Evolutionary conservation across 1,284 basidiomycete genomes (phyloP).

Genomic region (Heterobasidion annosum): DNA sequence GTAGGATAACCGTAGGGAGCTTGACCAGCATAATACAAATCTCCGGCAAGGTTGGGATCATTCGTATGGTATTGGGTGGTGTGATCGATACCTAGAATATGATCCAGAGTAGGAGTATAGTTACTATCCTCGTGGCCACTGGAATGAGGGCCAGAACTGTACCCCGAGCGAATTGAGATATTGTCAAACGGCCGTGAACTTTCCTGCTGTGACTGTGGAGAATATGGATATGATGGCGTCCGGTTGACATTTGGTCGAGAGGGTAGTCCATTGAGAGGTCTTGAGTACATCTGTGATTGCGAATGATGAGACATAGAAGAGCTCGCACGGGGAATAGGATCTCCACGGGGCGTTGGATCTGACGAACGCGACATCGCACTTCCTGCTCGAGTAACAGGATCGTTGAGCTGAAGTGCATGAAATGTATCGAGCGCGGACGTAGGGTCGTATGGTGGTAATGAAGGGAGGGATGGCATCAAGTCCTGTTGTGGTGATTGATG

Average conservation of each 20-base stretch:
- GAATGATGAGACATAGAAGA: conserved; percentile 45
- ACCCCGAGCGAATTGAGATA: neutral
- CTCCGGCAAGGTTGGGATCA: neutral
- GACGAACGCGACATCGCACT: neutral
- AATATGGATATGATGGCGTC: conserved; percentile 5
- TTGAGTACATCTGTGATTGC: conserved; percentile 13
- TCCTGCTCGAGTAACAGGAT: conserved; percentile 19
- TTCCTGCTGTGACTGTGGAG: neutral
- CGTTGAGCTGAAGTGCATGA: conserved; percentile 35
- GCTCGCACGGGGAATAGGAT: conserved; percentile 36
- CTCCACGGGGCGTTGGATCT: conserved; percentile 10
- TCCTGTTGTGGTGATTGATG: conserved; percentile 16
- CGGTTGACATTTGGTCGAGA: neutral
- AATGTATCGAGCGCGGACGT: conserved; percentile 37
- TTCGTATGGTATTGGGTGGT: neutral
- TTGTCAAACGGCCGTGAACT: neutral
- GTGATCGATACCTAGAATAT: neutral
- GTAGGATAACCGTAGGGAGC: conserved; percentile 3
- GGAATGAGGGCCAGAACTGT: neutral
- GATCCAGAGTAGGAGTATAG: neutral
- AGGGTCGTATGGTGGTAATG: conserved; percentile 29
- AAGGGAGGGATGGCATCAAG: conserved; percentile 20
- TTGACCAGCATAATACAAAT: neutral
- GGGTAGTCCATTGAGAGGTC: conserved; percentile 5
- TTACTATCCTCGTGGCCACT: neutral